These are phyloP conservation scores for Cinchona pubescens DNA, from an alignment of 257 asterid species.

Conservation along the genomic window DNA sequence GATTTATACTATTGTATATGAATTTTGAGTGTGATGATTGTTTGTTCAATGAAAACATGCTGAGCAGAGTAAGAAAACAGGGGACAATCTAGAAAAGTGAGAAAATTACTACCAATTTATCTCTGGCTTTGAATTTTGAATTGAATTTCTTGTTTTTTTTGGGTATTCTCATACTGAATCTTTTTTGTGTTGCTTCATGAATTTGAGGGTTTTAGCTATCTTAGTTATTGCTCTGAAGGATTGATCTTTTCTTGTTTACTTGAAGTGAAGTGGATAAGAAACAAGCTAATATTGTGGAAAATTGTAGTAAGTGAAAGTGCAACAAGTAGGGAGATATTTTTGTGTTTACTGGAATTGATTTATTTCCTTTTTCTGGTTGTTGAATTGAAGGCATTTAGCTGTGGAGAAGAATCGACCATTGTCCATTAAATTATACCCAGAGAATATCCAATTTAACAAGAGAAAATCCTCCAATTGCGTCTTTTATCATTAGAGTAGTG, in stretches of 20 bases:
- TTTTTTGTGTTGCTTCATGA: background rate
- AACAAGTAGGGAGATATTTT: background rate
- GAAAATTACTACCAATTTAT: background rate
- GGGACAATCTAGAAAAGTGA: background rate
- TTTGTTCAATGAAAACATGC: no score
- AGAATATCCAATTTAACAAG: slow-evolving; percentile 60
- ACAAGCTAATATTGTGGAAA: background rate
- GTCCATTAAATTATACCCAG: slow-evolving; percentile 72
- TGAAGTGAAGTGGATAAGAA: background rate
- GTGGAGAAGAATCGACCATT: slow-evolving; percentile 78
- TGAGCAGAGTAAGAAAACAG: background rate
- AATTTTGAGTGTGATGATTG: slow-evolving; percentile 6
- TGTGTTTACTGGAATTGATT: background rate
- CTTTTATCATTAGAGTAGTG: slow-evolving; percentile 64
- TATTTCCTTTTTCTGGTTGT: background rate
- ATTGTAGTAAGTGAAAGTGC: background rate
- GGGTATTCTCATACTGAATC: background rate
- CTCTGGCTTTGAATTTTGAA: background rate
- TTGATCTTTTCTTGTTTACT: background rate
- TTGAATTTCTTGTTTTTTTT: background rate
- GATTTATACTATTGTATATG: slow-evolving; percentile 2
- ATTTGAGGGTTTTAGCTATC: background rate
- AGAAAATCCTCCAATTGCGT: slow-evolving; percentile 83
- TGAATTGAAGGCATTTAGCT: slow-evolving; percentile 70
- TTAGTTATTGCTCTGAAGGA: background rate